Base-by-base conservation (phyloP, 1,139 yeast genomes). In the Geotrichum siamense region DNA sequence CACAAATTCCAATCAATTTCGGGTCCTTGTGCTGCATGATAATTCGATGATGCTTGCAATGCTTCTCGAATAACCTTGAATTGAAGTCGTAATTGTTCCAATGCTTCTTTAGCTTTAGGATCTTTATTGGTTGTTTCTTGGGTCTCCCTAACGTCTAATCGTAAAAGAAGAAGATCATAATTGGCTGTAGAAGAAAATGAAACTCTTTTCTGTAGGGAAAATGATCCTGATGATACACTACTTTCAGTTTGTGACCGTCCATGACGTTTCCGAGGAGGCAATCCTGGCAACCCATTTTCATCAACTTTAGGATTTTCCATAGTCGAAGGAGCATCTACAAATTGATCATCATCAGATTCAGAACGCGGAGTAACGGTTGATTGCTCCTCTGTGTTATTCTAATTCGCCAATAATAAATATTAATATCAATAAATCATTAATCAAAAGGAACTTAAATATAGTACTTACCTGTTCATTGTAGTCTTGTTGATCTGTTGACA, bases 1-100 rank as follows among this genome's bases (percentile, higher is more conserved):
- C 97, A 91, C 58, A 85, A 82, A 38, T 80, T 83, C 96, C 49
- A 46, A 21, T 46, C 49, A 13, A 46, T 46, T 3, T 31, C 34
- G 53, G 67, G 56, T 39, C 21, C 5, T 23, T 55, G 55, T 3
- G 56, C 51, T 17, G 51, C 49, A 16, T 33, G 46, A 5, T 40
- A 39, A 25, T 34, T 43, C 13, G 39, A 21, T 10, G 26, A 36
- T 19, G 39, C 38, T 37, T 49, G 32, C 68, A 30, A 16, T 5
- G 19, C 34, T 8, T 30, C 34, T 5, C 34, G 5, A 30, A 30
- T 63, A 37, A 62, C 67, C 44, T 77, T 75, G 59, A 81, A 82
- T 3, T 82, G 44, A 8, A 31, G 37, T 19, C 38, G 30, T 10
- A 41, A 38, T 21, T 45, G 45, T 9, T 33, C 38, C 19, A 30